Evolutionary conservation across 1,284 basidiomycete genomes (phyloP).

Genomic region (Cryptococcus amylolentus): DNA sequence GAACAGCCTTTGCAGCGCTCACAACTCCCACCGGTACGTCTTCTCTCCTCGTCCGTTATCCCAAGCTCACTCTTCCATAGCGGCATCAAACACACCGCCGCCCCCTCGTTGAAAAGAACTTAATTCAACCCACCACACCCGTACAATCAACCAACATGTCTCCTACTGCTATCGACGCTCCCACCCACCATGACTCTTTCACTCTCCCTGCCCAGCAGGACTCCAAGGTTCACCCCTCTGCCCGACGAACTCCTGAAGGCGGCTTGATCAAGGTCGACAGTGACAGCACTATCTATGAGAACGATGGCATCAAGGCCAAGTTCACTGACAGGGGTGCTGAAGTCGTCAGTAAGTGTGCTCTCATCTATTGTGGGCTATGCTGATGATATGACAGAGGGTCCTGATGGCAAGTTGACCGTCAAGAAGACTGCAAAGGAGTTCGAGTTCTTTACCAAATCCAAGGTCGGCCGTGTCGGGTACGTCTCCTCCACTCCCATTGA

Average conservation of each 20-base stretch:
- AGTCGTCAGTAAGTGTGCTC: constrained; percentile 54
- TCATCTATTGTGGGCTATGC: neutral
- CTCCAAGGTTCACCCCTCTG: constrained; percentile 70
- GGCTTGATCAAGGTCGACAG: constrained; percentile 72
- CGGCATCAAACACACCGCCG: constrained; percentile 51
- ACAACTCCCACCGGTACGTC: constrained; percentile 46
- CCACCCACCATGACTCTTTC: constrained; percentile 44
- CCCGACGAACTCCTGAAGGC: constrained; percentile 63
- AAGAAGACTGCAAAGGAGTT: constrained; percentile 67
- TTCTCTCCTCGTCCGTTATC: neutral
- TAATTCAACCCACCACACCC: constrained; percentile 24
- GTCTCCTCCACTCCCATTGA: constrained; percentile 37
- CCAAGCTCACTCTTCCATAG: constrained; percentile 19
- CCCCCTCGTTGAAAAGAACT: constrained; percentile 38
- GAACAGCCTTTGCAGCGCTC: constrained; percentile 44
- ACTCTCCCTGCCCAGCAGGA: constrained; percentile 57
- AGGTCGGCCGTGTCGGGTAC: constrained; percentile 88
- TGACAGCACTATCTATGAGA: constrained; percentile 74
- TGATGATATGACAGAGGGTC: constrained; percentile 46
- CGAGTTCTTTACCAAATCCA: constrained; percentile 87
- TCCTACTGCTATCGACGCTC: constrained; percentile 44
- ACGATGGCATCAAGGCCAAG: constrained; percentile 73
- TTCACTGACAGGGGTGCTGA: constrained; percentile 78
- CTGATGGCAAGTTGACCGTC: constrained; percentile 68
- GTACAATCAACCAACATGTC: constrained; percentile 38